Percentiles rank a stretch among this genome's conserved stretches.
Conservation (phyloP, 73 alveolate genomes). For the Paramecium primaurelia region DNA sequence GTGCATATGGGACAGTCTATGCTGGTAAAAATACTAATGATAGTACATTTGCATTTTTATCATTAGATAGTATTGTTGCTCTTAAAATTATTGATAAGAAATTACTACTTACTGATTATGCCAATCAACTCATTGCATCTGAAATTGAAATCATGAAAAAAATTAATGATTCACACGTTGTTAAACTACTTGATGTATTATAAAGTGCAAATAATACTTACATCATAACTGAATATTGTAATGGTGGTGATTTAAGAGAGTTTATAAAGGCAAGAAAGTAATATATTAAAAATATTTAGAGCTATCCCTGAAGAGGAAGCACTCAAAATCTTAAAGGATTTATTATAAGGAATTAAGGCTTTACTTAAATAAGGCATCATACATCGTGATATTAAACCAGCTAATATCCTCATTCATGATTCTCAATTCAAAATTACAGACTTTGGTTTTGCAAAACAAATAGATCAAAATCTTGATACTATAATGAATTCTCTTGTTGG, state of each 20-base stretch:
- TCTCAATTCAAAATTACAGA: constrained; percentile 36
- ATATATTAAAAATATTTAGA: background rate
- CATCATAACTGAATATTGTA: constrained; percentile 50
- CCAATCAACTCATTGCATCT: constrained; percentile 26
- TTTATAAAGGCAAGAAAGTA: background rate
- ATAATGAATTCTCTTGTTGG: constrained; percentile 60
- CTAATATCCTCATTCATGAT: constrained; percentile 38
- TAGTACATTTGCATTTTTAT: background rate
- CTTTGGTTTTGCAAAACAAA: constrained; percentile 52
- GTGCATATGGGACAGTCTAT: constrained; percentile 60
- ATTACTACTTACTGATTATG: constrained; percentile 11
- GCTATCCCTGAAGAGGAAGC: constrained; percentile 34
- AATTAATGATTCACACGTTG: background rate
- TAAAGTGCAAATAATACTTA: constrained; percentile 38
- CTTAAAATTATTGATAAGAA: background rate
- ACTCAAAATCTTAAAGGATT: background rate
- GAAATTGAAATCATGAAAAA: constrained; percentile 34
- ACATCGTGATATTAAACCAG: constrained; percentile 58
- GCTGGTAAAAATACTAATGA: constrained; percentile 26
- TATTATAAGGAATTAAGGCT: background rate
- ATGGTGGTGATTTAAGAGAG: constrained; percentile 54
- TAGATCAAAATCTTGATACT: constrained; percentile 21
- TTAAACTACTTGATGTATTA: constrained; percentile 5
- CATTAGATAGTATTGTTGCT: constrained; percentile 11
- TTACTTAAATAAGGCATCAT: constrained; percentile 27